Base-by-base conservation (phyloP, 768 basidiomycete genomes). In the Suillus ampliporus region DNA sequence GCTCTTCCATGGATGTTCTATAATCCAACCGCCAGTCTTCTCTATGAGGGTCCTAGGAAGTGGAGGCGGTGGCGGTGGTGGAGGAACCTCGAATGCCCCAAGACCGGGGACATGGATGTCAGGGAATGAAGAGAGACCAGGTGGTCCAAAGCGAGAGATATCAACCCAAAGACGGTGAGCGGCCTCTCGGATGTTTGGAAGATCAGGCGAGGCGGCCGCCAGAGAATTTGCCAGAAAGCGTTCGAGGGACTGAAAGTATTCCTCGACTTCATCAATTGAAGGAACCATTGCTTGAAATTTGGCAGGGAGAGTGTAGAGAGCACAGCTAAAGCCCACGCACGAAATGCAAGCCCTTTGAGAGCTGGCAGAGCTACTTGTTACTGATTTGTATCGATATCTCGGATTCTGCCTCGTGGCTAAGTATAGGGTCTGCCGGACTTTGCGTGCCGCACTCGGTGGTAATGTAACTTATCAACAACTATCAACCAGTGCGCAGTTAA, bases 111-210 rank as follows among this genome's bases (percentile, higher is more conserved):
- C 76, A 67, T 78, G 83, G 59, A 92, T 81, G 50, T 84, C 83
- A 13, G 80, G 78, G 23, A 84, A 69, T 54, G 76, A 60, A 23
- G 81, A 76, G 14, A 80, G 62, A n/a, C 74, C 72, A 63, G 79
- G 74, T 19, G 90, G 91, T 26, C 93, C 92, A 72, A 91, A 93
- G 61, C 93, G 88, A 52, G 90, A 83, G 64, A 95, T 85, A 70
- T 95, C 92, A 26, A 85, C 75, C 89, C 90, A 93, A 61, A 94
- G 79, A 28, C 87, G 83, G 66, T 90, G 83, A 23, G 88, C 74
- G 35, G 86, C 82, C 63, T 92, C 89, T 61, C 85, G 84, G 52
- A 92, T 77, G 66, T 82, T 85, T 44, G 88, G 86, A 51, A 92
- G 77, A 68, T 86, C 85, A 35, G 85, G 80, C 0, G 86, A 83